A percentile compares a stretch with the other conserved stretches of the same genome.
These are phyloP conservation scores for Niebla homalea DNA, from an alignment of 495 filamentous ascomycete genomes.

Conservation along the genomic window DNA sequence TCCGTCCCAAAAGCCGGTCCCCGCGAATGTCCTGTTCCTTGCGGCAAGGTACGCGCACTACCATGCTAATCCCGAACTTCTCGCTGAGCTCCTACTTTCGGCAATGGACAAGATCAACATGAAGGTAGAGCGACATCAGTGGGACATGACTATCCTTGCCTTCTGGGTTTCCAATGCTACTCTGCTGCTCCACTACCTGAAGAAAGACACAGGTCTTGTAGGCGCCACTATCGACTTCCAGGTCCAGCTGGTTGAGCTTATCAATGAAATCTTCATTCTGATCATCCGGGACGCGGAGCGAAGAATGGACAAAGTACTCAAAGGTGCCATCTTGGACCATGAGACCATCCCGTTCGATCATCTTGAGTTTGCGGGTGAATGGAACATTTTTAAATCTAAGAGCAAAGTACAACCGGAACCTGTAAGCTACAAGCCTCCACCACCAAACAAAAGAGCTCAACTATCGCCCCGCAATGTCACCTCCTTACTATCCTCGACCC, in stretches of 20 bases:
- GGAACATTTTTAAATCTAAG: conserved; percentile 92
- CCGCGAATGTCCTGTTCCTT: conserved; percentile 92
- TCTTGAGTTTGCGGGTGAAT: conserved; percentile 92
- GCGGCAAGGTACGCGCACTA: conserved; percentile 95
- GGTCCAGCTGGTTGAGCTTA: conserved; percentile 80
- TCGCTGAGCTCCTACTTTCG: conserved; percentile 64
- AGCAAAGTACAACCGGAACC: conserved; percentile 72
- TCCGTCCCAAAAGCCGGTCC: conserved; percentile 91
- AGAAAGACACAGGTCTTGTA: conserved; percentile 77
- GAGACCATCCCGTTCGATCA: conserved; percentile 98
- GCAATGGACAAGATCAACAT: conserved; percentile 95
- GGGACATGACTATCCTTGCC: conserved; percentile 98
- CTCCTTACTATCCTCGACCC: conserved; percentile 88
- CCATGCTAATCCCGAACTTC: conserved; percentile 74
- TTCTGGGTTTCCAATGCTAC: conserved; percentile 99
- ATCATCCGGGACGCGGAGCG: conserved; percentile 97
- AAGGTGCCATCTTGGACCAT: conserved; percentile 87
- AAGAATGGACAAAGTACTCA: conserved; percentile 89
- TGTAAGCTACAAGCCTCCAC: conserved; percentile 83
- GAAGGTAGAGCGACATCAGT: conserved; percentile 85
- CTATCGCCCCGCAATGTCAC: conserved; percentile 89
- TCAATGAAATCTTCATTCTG: conserved; percentile 98
- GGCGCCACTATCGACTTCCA: conserved; percentile 82
- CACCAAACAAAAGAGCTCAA: conserved; percentile 86
- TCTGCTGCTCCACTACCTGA: conserved; percentile 85